Conservation (phyloP, 192 early-diverging fungal species). For the Linnemannia zychae region DNA sequence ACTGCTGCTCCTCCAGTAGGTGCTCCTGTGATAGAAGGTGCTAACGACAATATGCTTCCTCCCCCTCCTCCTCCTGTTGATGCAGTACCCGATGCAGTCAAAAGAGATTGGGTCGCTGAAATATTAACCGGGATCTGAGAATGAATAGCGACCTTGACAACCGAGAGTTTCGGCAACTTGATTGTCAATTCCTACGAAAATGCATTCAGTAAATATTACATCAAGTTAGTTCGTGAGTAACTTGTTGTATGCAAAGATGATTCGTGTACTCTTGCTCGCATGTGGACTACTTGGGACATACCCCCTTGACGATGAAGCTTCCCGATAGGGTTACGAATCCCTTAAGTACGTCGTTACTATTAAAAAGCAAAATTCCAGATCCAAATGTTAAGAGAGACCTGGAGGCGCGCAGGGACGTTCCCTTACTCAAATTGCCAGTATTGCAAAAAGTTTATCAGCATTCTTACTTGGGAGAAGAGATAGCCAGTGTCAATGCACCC, state of each 20-base stretch:
- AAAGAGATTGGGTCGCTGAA: background rate
- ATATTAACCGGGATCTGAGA: conserved; percentile 21
- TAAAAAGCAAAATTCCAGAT: background rate
- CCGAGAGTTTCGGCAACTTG: conserved; percentile 42
- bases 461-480: conserved; percentile 46
- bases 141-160: conserved; percentile 46
- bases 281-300: background rate
- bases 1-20: background rate
- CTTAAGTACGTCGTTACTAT: conserved; percentile 49
- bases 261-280: no score
- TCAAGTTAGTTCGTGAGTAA: background rate
- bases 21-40: background rate
- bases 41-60: background rate
- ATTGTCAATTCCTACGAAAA: conserved; percentile 36
- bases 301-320: conserved; percentile 45
- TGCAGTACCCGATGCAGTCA: background rate
- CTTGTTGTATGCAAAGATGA: no score
- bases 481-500: conserved; percentile 42
- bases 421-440: no score
- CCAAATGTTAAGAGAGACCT: background rate
- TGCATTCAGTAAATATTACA: background rate
- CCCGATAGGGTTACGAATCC: conserved; percentile 45
- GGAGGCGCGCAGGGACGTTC: no score
- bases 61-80: background rate
- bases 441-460: background rate